phyloP scores from a whole-genome alignment of 2,329 filamentous ascomycete genomes.

The Zymoseptoria ardabiliae region DNA sequence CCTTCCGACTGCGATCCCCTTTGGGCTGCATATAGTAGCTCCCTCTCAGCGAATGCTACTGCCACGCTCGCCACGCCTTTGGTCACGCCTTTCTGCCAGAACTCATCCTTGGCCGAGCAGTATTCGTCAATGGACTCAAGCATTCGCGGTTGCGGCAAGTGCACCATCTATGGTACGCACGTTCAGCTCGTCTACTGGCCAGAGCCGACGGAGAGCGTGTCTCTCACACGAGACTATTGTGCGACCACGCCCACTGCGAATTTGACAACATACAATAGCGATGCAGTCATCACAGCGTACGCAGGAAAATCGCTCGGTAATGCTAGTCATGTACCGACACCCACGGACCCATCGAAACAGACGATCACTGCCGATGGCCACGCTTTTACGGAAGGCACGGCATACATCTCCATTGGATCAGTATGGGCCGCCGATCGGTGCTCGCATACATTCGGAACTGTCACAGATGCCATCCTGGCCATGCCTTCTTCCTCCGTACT shows the following conservation, averaged over 20 bases:
- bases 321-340: background rate
- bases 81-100: conserved; percentile 19
- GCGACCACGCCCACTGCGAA: conserved; percentile 21
- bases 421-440: conserved; percentile 25
- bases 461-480: conserved; percentile 20
- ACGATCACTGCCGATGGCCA: conserved; percentile 18
- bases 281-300: conserved; percentile 21
- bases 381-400: conserved; percentile 25
- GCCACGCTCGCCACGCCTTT: conserved; percentile 16
- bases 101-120: conserved; percentile 10
- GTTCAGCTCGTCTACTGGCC: conserved; percentile 28
- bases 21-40: conserved; percentile 22
- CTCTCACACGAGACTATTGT: conserved; percentile 23
- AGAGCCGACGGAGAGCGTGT: conserved; percentile 11
- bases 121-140: conserved; percentile 8
- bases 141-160: conserved; percentile 24
- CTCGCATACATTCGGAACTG: conserved; percentile 13
- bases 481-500: conserved; percentile 24
- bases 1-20: conserved; percentile 25
- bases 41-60: conserved; percentile 9
- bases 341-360: background rate
- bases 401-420: conserved; percentile 25
- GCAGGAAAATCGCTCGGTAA: conserved; percentile 16
- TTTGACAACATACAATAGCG: conserved; percentile 19
- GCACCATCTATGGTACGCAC: conserved; percentile 26